Percentiles rank a stretch among this genome's conserved stretches.
Evolutionary conservation across 2,329 filamentous ascomycete genomes (phyloP).

Genomic region (Cryphonectria parasitica): DNA sequence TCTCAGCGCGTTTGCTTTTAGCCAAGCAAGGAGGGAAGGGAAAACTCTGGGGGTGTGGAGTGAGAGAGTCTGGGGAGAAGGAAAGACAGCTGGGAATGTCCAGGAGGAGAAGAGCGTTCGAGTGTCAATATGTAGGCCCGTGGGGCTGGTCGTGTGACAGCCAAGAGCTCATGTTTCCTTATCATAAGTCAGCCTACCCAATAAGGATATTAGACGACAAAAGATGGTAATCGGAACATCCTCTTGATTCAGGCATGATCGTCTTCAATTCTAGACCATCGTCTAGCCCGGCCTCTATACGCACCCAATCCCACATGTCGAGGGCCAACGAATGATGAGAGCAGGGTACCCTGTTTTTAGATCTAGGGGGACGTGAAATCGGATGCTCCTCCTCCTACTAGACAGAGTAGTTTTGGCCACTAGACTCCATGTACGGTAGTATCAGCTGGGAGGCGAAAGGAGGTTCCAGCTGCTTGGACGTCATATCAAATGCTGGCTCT

Average conservation of each 20-base stretch:
- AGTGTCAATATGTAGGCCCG: background rate
- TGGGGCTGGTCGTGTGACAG: background rate
- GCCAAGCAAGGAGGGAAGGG: background rate
- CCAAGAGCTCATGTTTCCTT: background rate
- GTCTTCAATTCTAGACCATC: background rate
- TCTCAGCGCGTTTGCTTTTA: slow-evolving; percentile 3
- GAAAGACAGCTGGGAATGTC: background rate
- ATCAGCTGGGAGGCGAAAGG: background rate
- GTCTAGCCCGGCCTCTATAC: background rate
- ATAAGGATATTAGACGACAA: background rate
- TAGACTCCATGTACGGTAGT: background rate
- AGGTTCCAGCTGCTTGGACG: background rate
- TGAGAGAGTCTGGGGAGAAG: background rate
- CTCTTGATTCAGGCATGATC: background rate
- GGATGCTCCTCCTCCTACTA: background rate
- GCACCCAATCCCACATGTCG: background rate
- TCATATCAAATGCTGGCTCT: background rate
- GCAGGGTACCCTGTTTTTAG: background rate
- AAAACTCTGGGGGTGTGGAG: background rate
- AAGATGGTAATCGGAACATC: slow-evolving; percentile 1
- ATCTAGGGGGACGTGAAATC: background rate
- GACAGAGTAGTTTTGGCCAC: background rate
- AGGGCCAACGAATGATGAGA: background rate
- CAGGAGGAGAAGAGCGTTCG: background rate
- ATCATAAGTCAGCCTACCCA: background rate